Conservation (phyloP, 768 basidiomycete species). For the Tremella fuciformis region DNA sequence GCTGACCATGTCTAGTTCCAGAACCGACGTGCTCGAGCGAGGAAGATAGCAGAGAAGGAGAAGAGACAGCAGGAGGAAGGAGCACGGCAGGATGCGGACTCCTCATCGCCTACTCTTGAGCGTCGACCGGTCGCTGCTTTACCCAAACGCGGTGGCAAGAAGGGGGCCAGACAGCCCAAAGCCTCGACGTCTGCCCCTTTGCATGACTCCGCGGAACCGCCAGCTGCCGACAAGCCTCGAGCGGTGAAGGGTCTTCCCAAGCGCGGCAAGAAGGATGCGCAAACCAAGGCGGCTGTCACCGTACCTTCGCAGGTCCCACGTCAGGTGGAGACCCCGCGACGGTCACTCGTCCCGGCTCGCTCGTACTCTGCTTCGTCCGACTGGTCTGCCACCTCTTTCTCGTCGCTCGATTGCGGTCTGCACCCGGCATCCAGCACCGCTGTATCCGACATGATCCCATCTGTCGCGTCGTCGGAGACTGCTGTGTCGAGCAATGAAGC, state of each 20-base stretch:
- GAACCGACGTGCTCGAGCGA: background rate
- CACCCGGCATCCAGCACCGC: conserved; percentile 12
- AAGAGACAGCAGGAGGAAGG: background rate
- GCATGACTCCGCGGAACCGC: background rate
- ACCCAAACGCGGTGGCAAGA: background rate
- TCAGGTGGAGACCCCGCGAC: background rate
- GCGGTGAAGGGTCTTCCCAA: background rate
- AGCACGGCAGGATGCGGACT: background rate
- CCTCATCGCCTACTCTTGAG: background rate
- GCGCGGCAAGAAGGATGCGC: background rate
- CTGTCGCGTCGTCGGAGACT: conserved; percentile 4
- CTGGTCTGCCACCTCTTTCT: background rate
- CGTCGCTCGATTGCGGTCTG: conserved; percentile 3
- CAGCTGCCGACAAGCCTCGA: background rate
- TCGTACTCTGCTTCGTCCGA: conserved; percentile 18
- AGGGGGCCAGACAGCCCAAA: background rate
- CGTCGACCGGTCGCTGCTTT: background rate
- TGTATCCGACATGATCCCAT: conserved; percentile 9
- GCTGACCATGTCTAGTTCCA: conserved; percentile 5
- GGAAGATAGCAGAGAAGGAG: no score
- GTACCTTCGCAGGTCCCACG: background rate
- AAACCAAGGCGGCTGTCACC: background rate
- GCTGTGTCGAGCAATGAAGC: background rate
- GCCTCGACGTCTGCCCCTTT: background rate
- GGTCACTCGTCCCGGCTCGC: conserved; percentile 7